A percentile compares a stretch with the other conserved stretches of the same genome.
Conservation (phyloP, 2,329 filamentous ascomycete genomes). For the Fusarium sp. region DNA sequence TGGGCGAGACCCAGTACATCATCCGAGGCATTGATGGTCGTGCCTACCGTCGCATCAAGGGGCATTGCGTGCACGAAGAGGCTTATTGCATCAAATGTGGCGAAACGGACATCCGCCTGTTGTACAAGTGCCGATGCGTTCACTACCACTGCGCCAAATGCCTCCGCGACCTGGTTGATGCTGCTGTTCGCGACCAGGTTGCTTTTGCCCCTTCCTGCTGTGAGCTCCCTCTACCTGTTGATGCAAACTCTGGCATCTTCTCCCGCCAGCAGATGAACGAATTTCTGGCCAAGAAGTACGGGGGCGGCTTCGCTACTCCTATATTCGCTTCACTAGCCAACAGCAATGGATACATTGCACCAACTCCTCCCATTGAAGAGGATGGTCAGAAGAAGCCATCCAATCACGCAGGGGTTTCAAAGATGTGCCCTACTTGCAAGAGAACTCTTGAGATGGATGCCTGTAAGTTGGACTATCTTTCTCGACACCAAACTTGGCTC, state of each 20-base stretch:
- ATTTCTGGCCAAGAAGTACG: constrained; percentile 7
- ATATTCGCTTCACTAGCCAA: no score
- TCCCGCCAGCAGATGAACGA: not conserved
- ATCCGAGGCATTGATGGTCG: no score
- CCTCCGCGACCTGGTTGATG: not conserved
- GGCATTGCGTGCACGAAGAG: not conserved
- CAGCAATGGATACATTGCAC: no score
- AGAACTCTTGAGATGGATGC: not conserved
- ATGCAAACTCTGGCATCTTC: constrained; percentile 7
- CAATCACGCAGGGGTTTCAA: no score
- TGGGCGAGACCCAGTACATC: no score
- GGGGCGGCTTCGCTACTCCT: not conserved
- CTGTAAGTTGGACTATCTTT: not conserved
- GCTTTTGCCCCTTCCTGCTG: constrained; percentile 21
- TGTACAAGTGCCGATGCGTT: not conserved
- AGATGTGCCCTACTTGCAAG: not conserved
- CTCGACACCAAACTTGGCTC: not conserved
- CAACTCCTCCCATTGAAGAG: no score
- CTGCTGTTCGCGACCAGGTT: not conserved
- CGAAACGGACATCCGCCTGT: no score
- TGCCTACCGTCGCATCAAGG: no score
- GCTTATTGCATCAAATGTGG: constrained; percentile 7
- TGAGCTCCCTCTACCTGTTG: not conserved
- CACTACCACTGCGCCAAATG: constrained; percentile 19
- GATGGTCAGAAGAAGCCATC: no score